These are phyloP conservation scores for Cystofilobasidium macerans DNA, from an alignment of 768 basidiomycete species.

Conservation along the genomic window DNA sequence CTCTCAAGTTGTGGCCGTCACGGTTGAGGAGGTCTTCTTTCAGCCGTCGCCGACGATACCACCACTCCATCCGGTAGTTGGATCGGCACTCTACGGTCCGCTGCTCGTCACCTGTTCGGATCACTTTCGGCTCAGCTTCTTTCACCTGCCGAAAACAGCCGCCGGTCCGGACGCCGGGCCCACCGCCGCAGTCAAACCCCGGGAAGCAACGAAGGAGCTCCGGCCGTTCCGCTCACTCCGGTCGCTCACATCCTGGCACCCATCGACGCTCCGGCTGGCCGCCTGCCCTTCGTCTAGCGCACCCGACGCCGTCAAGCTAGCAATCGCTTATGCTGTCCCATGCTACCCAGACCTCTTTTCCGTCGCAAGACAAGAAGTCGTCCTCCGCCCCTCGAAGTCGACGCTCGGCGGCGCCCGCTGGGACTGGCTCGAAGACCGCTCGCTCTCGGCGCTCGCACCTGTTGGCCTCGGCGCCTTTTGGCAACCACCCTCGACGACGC, in stretches of 20 bases:
- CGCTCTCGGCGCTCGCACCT: conserved; percentile 2
- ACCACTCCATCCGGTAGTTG: conserved; percentile 6
- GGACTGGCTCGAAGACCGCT: background rate
- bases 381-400: background rate
- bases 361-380: conserved; percentile 6
- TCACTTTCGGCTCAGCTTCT: conserved; percentile 20
- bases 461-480: background rate
- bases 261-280: conserved; percentile 7
- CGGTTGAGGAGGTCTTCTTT: conserved; percentile 5
- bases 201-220: too few species aligned
- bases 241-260: conserved; percentile 18
- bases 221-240: conserved; percentile 11
- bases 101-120: conserved; percentile 25
- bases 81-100: conserved; percentile 12
- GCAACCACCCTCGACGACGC: background rate
- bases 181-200: too few species aligned
- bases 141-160: background rate
- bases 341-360: conserved; percentile 18
- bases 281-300: background rate
- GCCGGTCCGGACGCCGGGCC: background rate
- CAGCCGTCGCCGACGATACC: conserved; percentile 18
- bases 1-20: background rate
- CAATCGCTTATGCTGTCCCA: conserved; percentile 16
- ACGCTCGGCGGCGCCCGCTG: background rate
- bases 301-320: background rate